These are phyloP conservation scores for Aspergillus felis DNA, from an alignment of 2,329 filamentous ascomycete genomes.

Conservation along the genomic window DNA sequence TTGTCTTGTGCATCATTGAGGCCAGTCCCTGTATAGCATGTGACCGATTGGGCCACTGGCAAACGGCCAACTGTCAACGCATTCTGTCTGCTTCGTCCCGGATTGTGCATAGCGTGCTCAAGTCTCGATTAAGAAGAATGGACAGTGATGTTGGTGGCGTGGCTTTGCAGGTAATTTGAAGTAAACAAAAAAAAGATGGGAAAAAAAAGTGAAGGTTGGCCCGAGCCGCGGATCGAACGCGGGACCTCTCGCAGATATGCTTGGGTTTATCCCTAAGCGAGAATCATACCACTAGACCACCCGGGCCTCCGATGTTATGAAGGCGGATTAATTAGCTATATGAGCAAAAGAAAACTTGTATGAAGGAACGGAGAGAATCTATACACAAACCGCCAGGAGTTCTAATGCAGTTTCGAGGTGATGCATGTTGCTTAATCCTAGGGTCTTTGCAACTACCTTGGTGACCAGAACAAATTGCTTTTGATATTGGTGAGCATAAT, in stretches of 20 bases:
- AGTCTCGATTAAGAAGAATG: neutral
- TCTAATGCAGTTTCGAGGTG: neutral
- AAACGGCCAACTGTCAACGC: too few relatives aligned
- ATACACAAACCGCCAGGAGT: neutral
- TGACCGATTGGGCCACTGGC: too few relatives aligned
- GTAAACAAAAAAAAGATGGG: neutral
- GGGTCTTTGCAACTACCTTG: neutral
- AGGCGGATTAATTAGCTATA: neutral
- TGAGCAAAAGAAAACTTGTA: too few relatives aligned
- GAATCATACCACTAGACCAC: slow-evolving; percentile 18
- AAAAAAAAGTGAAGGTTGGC: slow-evolving; percentile 2
- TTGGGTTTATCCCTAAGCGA: slow-evolving; percentile 11
- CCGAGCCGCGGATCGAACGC: slow-evolving; percentile 16
- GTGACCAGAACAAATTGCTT: neutral
- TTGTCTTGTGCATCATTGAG: too few relatives aligned
- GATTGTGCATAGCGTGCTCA: neutral
- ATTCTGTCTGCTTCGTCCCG: too few relatives aligned
- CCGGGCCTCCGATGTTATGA: slow-evolving; percentile 3
- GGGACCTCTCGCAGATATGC: slow-evolving; percentile 16
- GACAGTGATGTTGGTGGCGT: neutral
- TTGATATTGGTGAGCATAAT: neutral
- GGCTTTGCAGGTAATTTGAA: neutral
- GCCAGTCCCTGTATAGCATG: too few relatives aligned
- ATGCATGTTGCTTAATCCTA: neutral
- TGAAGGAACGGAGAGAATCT: too few relatives aligned